Evolutionary conservation across 257 asterid species (phyloP), one percentile per base, ranked within the genome.

Genomic region (Nicotiana tomentosiformis): DNA sequence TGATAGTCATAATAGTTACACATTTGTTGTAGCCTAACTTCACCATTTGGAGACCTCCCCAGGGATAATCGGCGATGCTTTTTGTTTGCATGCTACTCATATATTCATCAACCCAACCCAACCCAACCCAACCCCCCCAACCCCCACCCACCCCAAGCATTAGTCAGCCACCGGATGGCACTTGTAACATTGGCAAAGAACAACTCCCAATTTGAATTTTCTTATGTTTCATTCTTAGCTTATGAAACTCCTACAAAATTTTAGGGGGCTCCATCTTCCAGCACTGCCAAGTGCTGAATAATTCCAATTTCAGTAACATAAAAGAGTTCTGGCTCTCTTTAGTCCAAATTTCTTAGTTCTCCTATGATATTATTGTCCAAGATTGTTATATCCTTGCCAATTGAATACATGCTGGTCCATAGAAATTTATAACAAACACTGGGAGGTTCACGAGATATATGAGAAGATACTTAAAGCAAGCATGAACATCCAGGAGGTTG

Each of bases 241-340:
- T 35, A 68, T 37, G 55, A 68, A 68, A 68, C 77, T 68, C 77
- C 77, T 35, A 68, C 56, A 4, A 68, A 68, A 37, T 9, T 37
- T 68, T 16, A 18, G 30, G 32, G 77, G n/a, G 8, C 10, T 68
- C 55, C 77, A 68, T 68, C 53, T 53, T 68, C 77, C 56, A 37
- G 56, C 55, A 68, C 77, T 68, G 55, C 77, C 23, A 66, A 66
- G 26, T 66, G 74, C 74, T 66, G 49, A 66, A n/a, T 66, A 66
- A 32, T 66, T 26, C 49, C 55, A 35, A 37, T 18, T 37, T 68
- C 56, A 67, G 29, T 67, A 67, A 67, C 29, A 33, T 67, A 23
- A 67, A 56, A 60, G 30, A n/a, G 30, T 60, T 60, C 66, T 60
- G 30, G 66, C 66, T 60, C 30, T 60, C 23, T 60, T 60, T n/a